A percentile compares a stretch with the other conserved stretches of the same genome.
Evolutionary conservation across 2,329 filamentous ascomycete genomes (phyloP).

Genomic region (Stemphylium lycopersici): DNA sequence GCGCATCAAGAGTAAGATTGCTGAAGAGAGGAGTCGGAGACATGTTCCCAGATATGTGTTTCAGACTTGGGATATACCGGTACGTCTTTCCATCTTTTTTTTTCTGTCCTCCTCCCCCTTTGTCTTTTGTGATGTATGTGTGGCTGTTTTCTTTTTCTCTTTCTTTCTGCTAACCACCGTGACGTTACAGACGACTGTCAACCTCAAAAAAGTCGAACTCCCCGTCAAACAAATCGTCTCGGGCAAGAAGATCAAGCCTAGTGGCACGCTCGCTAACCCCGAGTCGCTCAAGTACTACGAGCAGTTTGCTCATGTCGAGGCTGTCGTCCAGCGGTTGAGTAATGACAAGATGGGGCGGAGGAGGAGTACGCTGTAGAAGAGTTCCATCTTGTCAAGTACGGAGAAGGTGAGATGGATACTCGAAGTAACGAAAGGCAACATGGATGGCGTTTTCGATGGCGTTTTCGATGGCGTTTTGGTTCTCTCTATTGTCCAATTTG

Average conservation of each 20-base stretch:
- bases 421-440: too few relatives aligned
- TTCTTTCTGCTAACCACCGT: too few relatives aligned
- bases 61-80: slow-evolving; percentile 80
- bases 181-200: slow-evolving; percentile 83
- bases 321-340: slow-evolving; percentile 51
- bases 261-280: slow-evolving; percentile 78
- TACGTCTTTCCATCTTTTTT: slow-evolving; percentile 54
- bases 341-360: slow-evolving; percentile 17
- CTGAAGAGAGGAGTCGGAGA: slow-evolving; percentile 69
- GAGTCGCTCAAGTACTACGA: slow-evolving; percentile 79
- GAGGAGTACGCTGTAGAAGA: slow-evolving; percentile 8
- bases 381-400: too few relatives aligned
- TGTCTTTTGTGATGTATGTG: too few relatives aligned
- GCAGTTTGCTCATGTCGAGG: slow-evolving; percentile 75
- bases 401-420: too few relatives aligned
- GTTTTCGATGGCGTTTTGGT: too few relatives aligned
- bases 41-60: slow-evolving; percentile 82
- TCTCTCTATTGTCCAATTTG: too few relatives aligned
- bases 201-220: slow-evolving; percentile 83
- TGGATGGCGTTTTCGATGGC: too few relatives aligned
- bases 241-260: slow-evolving; percentile 74
- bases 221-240: slow-evolving; percentile 85
- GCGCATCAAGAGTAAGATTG: slow-evolving; percentile 69
- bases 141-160: too few relatives aligned
- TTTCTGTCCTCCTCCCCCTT: neutral